phyloP scores from a whole-genome alignment of 108 stramenopile species.

The Cyclotella kingstonii region DNA sequence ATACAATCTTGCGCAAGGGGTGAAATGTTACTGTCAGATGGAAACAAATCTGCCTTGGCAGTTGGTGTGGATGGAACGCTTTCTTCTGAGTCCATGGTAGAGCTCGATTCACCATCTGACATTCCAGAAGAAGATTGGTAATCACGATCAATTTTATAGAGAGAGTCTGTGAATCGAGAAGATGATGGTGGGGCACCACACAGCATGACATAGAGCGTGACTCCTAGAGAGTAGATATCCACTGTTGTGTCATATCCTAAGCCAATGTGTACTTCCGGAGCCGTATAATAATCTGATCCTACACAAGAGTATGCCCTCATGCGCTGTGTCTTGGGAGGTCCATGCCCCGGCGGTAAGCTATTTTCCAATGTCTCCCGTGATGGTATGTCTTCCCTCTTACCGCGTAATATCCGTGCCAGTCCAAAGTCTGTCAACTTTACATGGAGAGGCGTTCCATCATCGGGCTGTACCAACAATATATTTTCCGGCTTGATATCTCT shows the following conservation, averaged over 20 bases:
- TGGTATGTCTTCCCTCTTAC: slow-evolving; percentile 11
- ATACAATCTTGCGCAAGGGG: slow-evolving; percentile 74
- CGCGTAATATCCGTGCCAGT: slow-evolving; percentile 55
- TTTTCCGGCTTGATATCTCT: slow-evolving; percentile 92
- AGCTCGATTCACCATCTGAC: slow-evolving; percentile 31
- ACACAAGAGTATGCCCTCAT: slow-evolving; percentile 52
- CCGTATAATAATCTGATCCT: slow-evolving; percentile 68
- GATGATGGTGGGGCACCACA: slow-evolving; percentile 91
- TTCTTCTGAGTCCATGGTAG: slow-evolving; percentile 36
- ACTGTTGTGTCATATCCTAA: slow-evolving; percentile 71
- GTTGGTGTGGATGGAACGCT: slow-evolving; percentile 20
- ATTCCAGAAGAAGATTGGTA: slow-evolving; percentile 2
- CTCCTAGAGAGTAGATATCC: slow-evolving; percentile 96
- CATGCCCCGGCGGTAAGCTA: slow-evolving; percentile 11
- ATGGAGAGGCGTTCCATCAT: slow-evolving; percentile 48
- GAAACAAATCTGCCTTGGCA: slow-evolving; percentile 36
- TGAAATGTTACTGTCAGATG: slow-evolving; percentile 72
- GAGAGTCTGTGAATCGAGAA: slow-evolving; percentile 21
- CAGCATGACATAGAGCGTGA: slow-evolving; percentile 94
- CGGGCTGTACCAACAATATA: slow-evolving; percentile 51
- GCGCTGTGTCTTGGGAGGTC: slow-evolving; percentile 7
- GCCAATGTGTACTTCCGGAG: slow-evolving; percentile 72
- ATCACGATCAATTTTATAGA: slow-evolving; percentile 9
- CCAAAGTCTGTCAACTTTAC: slow-evolving; percentile 91
- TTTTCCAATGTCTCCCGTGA: slow-evolving; percentile 8